A percentile compares a stretch with the other conserved stretches of the same genome.
phyloP scores from a whole-genome alignment of 169 alveolate genomes.

The Amoebophrya sp. region DNA sequence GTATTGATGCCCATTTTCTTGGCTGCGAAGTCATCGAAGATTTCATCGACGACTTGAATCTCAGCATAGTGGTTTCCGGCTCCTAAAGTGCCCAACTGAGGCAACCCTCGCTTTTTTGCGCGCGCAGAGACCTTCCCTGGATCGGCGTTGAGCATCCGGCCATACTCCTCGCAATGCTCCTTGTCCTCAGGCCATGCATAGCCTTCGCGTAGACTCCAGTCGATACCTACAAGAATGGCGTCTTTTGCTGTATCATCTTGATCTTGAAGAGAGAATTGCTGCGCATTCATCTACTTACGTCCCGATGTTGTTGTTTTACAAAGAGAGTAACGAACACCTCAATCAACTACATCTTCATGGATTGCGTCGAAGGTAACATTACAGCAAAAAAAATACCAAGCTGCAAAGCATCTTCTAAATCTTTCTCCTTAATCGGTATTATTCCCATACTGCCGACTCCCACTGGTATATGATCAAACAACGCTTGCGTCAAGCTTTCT shows the following conservation, averaged over 20 bases:
- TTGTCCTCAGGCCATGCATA: conserved; percentile 72
- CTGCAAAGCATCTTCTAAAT: conserved; percentile 35
- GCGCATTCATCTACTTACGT: neutral
- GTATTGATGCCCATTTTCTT: conserved; percentile 71
- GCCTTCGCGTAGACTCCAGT: conserved; percentile 65
- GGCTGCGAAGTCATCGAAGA: conserved; percentile 70
- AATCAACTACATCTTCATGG: neutral
- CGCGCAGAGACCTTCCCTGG: conserved; percentile 67
- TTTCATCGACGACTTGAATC: conserved; percentile 74
- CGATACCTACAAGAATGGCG: conserved; percentile 70
- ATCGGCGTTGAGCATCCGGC: conserved; percentile 74
- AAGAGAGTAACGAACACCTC: neutral
- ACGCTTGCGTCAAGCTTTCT: conserved; percentile 60
- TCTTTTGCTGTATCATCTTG: neutral
- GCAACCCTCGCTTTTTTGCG: conserved; percentile 74
- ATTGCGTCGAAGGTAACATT: neutral
- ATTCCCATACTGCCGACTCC: conserved; percentile 42
- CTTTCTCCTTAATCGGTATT: conserved; percentile 41
- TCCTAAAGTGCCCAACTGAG: conserved; percentile 82
- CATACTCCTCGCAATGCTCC: conserved; percentile 72
- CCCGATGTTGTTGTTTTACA: neutral
- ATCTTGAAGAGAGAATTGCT: neutral
- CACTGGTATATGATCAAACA: conserved; percentile 70
- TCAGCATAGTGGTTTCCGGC: conserved; percentile 84
- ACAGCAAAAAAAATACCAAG: neutral